Conservation (phyloP, 768 basidiomycete species). For the Boletus insuetus region DNA sequence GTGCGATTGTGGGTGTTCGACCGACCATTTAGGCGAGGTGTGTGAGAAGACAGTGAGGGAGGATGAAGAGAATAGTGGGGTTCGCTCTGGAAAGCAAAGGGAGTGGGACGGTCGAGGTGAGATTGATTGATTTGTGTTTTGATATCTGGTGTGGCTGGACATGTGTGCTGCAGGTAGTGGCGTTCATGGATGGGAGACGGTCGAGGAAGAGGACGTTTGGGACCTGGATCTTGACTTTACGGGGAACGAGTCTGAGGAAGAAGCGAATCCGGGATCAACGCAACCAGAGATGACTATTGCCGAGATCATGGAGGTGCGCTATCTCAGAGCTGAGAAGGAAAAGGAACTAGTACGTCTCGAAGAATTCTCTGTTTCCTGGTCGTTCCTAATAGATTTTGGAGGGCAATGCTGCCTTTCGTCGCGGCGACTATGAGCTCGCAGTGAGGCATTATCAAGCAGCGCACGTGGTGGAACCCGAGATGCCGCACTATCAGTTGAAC, state of each 20-base stretch:
- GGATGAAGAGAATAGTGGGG: constrained; percentile 61
- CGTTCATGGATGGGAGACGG: constrained; percentile 70
- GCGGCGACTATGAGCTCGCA: constrained; percentile 54
- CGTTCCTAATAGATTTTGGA: constrained; percentile 27
- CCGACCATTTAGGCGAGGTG: constrained; percentile 74
- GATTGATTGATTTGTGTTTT: constrained; percentile 5
- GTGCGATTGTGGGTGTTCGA: constrained; percentile 81
- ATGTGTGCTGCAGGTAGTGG: constrained; percentile 42
- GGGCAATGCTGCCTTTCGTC: constrained; percentile 70
- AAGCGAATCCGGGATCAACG: constrained; percentile 36
- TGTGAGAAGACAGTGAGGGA: constrained; percentile 71
- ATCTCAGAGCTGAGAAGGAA: constrained; percentile 64
- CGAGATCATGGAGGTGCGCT: constrained; percentile 75
- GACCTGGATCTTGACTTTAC: constrained; percentile 68
- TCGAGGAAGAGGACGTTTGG: constrained; percentile 77
- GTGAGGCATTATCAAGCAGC: constrained; percentile 59
- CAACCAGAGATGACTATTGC: constrained; percentile 55
- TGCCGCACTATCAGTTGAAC: constrained; percentile 76
- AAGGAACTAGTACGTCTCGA: constrained; percentile 56
- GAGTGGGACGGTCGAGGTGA: constrained; percentile 75
- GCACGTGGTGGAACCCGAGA: constrained; percentile 62
- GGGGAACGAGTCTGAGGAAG: constrained; percentile 50
- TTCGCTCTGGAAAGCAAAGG: constrained; percentile 60
- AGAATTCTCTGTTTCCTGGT: background rate
- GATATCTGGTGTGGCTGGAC: background rate